Conservation (phyloP, 768 basidiomycete species). For the Pulveroboletus ravenelii region DNA sequence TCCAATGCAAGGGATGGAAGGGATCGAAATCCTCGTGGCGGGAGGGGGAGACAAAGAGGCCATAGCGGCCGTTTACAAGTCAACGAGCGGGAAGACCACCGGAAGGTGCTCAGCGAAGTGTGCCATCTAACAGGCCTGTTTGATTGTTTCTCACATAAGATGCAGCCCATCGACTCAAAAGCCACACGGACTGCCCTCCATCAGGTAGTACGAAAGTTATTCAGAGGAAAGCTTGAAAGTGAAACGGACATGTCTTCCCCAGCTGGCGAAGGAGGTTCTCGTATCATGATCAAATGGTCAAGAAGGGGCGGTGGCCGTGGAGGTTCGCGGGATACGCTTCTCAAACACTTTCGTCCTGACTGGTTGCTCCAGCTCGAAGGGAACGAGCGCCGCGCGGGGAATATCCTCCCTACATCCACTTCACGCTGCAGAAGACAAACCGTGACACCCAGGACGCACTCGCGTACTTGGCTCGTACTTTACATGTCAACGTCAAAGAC, state of each 20-base stretch:
- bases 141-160: slow-evolving; percentile 11
- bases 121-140: slow-evolving; percentile 31
- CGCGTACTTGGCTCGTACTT: slow-evolving; percentile 65
- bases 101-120: slow-evolving; percentile 81
- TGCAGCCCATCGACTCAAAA: slow-evolving; percentile 80
- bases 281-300: slow-evolving; percentile 78
- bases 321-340: slow-evolving; percentile 34
- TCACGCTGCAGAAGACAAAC: slow-evolving; percentile 95
- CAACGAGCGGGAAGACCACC: slow-evolving; percentile 52
- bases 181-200: slow-evolving; percentile 78
- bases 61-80: slow-evolving; percentile 39
- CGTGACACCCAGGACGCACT: slow-evolving; percentile 96
- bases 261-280: slow-evolving; percentile 60
- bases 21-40: slow-evolving; percentile 38
- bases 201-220: slow-evolving; percentile 71
- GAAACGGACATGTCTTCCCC: slow-evolving; percentile 58
- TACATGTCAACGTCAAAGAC: slow-evolving; percentile 77
- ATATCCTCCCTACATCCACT: slow-evolving; percentile 88
- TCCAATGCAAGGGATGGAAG: slow-evolving; percentile 33
- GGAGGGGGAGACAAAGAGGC: slow-evolving; percentile 42
- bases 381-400: slow-evolving; percentile 53
- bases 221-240: slow-evolving; percentile 79
- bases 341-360: background rate
- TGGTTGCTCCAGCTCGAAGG: slow-evolving; percentile 23
- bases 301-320: slow-evolving; percentile 44